Base-by-base conservation (phyloP, 768 basidiomycete genomes). In the Bullera alba region DNA sequence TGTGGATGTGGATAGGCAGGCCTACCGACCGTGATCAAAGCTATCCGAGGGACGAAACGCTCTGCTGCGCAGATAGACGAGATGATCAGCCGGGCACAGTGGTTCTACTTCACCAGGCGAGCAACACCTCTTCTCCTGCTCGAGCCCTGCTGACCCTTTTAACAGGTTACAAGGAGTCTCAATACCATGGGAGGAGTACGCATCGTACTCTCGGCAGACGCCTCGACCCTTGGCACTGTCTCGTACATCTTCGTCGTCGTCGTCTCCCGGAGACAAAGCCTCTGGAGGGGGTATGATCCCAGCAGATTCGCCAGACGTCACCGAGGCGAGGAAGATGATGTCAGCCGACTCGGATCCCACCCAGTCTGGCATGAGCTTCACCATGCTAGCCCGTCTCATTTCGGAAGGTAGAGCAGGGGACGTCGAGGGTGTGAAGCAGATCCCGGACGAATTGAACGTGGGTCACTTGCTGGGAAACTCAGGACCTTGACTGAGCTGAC, bases 21-120 rank as follows among this genome's bases (percentile, higher is more conserved):
- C 3, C 43, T 64, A 46, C 62, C 62, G 22, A 58, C 54, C 6
- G 60, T 65, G 21, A 57, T 61, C 23, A 30, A 26, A 15, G 57
- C 60, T 22, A 61, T 61, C 12, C 51, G 57, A 35, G 60, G 54
- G 5, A 47, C 41, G 17, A 52, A 57, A 23, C 54, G 53, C 23
- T 39, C 47, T 16, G 42, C 58, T 25, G 49, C 46, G 17, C 55
- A 60, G 42, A 61, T 65, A 19, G 63, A 65, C 43, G 57, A 61
- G 46, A 56, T 58, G 30, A 61, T 65, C 6, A 57, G 48, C 14
- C 42, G 61, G 36, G 60, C 63, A 30, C 63, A 65, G 36, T 65
- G 63, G 63, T 65, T 58, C 46, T 65, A 65, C 43, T 65, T 56
- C 30, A 60, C 44, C 10, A 36, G 53, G 60, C 58, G 32, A 51